Evolutionary conservation across 495 filamentous ascomycete genomes (phyloP).

Genomic region (Trypethelium eluteriae): DNA sequence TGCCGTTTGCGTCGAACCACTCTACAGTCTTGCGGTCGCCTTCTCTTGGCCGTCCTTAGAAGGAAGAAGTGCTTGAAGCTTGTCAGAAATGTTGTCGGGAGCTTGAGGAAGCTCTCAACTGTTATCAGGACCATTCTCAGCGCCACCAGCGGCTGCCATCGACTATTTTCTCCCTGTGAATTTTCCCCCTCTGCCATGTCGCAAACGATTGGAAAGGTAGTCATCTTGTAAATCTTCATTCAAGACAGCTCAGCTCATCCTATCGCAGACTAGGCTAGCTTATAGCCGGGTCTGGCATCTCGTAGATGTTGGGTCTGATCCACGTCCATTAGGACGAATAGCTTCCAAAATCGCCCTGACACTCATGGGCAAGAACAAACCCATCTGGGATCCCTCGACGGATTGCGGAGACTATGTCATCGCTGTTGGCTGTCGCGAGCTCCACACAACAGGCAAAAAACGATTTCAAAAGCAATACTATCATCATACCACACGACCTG

Average conservation of each 20-base stretch:
- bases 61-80: neutral
- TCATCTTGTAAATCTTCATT: conserved; percentile 11
- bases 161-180: neutral
- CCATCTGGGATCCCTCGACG: conserved; percentile 85
- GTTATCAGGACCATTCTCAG: neutral
- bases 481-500: conserved; percentile 82
- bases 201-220: conserved; percentile 59
- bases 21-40: neutral
- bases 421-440: conserved; percentile 74
- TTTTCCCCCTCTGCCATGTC: conserved; percentile 45
- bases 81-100: neutral
- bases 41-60: neutral
- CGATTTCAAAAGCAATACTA: conserved; percentile 91
- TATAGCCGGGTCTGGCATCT: conserved; percentile 94
- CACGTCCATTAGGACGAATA: conserved; percentile 68
- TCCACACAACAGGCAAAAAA: conserved; percentile 88
- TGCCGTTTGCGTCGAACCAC: neutral
- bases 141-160: neutral
- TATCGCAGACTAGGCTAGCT: conserved; percentile 83
- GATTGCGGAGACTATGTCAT: conserved; percentile 99
- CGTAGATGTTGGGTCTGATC: conserved; percentile 59
- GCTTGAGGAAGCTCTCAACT: neutral
- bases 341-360: conserved; percentile 82
- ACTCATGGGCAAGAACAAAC: conserved; percentile 99
- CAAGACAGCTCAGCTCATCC: neutral